Conservation (phyloP, 371 early-diverging fungal genomes). For the Rhizopus microsporus region DNA sequence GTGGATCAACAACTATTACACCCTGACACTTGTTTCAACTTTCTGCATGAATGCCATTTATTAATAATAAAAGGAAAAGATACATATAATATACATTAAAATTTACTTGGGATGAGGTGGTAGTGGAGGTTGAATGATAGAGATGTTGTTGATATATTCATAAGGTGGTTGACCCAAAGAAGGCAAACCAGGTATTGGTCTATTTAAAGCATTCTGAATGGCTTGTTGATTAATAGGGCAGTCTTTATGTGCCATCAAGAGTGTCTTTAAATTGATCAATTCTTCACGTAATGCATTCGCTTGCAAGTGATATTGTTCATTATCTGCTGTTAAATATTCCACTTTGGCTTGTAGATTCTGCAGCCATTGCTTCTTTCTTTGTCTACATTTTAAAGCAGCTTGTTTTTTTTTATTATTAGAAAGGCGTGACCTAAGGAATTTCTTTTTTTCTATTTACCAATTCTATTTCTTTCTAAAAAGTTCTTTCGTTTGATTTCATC, state of each 20-base stretch:
- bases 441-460: conserved; percentile 49
- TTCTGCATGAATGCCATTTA: neutral
- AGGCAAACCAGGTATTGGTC: conserved; percentile 20
- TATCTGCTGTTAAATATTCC: conserved; percentile 53
- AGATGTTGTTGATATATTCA: neutral
- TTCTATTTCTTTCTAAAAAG: conserved; percentile 83
- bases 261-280: conserved; percentile 50
- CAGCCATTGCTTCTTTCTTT: conserved; percentile 70
- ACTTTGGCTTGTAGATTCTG: conserved; percentile 59
- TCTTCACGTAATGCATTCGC: conserved; percentile 51
- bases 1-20: too few species aligned
- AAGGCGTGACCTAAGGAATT: neutral
- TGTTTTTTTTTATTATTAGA: conserved; percentile 8
- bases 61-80: too few species aligned
- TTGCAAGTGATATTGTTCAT: conserved; percentile 50
- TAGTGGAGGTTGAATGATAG: neutral
- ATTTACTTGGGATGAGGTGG: neutral
- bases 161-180: conserved; percentile 3
- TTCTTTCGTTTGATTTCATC: conserved; percentile 73
- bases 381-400: conserved; percentile 75
- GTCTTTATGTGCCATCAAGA: conserved; percentile 60
- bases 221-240: conserved; percentile 42
- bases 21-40: neutral
- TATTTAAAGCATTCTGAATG: conserved; percentile 14
- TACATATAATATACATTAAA: too few species aligned